Evolutionary conservation across 75 land plant species (phyloP), one percentile per base, ranked within the genome.

Genomic region (Pseudotsuga menziesii): DNA sequence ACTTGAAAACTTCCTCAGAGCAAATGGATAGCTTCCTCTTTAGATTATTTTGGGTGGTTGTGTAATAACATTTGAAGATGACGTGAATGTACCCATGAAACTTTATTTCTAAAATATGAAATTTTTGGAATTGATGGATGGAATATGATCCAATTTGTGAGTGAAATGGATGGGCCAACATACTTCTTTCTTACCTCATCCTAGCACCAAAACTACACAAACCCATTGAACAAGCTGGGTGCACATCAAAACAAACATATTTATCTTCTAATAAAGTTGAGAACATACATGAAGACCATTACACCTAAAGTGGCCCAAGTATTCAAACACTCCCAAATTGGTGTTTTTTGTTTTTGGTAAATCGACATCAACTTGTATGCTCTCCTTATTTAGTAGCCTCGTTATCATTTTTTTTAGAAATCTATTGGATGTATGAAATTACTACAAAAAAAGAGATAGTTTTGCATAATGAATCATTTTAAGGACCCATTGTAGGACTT

Each of bases 291-390:
- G 20, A 80, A 85, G 69, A 59, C 77, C 29, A 57, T 86, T 26
- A 94, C 98, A 15, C 87, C 95, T 32, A 82, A 83, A 69, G 78
- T 78, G 0, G 80, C 78, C 19, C 81, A 76, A 39, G 81, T 89
- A 60, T 77, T 94, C 12, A 80, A 57, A 86, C 89, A 83, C 92
- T 97, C 78, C 99, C 99, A 41, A 39, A 82, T 5, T 97, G 98
- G 95, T 92, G 93, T 84, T 79, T 92, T 58, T 74, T 82, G n/a
- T n/a, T 36, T 97, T 94, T 77, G 98, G 95, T 19, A 94, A 94
- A 84, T 94, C 98, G 16, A 92, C 98, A 2, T 83, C 91, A 35
- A 95, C 99, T 0, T 79, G 77, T 44, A 82, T 89, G 25, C 69
- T 94, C 39, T 83, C 99, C 44, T 97, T 89, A 75, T 76, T 97